Base-by-base conservation (phyloP, 148 eudicot species). In the Fagopyrum tataricum region DNA sequence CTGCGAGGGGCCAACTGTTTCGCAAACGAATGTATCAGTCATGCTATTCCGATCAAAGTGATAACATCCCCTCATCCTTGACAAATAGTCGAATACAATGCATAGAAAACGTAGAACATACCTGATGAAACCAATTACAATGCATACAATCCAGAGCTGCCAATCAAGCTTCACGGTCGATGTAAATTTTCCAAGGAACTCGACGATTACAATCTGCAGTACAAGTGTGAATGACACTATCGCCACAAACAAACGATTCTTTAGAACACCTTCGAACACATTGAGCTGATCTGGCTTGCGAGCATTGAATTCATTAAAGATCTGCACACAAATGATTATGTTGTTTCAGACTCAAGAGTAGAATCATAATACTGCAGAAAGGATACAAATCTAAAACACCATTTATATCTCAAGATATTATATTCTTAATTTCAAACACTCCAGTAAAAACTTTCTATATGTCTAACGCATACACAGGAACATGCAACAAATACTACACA, bases 301-400 rank as follows among this genome's bases (percentile, higher is more conserved):
- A 70, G 98, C 97, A 89, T 93, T 93, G 74, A 93, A 89, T 78
- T 93, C 98, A 46, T 92, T 92, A 74, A 92, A 93, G 55, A 93
- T 51, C 98, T 93, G 86, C 76, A 82, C 72, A 17, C n/a, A 67
- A 76, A 15, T 5, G 24, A 75, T 13, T n/a, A 6, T 43, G 56
- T 61, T 40, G 17, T 52, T 41, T 12, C 11, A 59, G 15, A 20
- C 21, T 56, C 49, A 23, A 23, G 23, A 58, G 26, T 12, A 58
- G 31, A 23, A 58, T n/a, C 14, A 56, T 56, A 56, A 56, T 7
- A 39, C 4, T 56, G 26, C 1, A 41, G 44, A 12, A 67, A 5
- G 44, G 70, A 18, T 39, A 37, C 43, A 39, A n/a, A 67, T 37
- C 37, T 1, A 1, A 0, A 8, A 41, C 42, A 15, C 41, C 13